These are phyloP conservation scores for Penicillium thymicola DNA, from an alignment of 2,329 filamentous ascomycete species.

Conservation along the genomic window DNA sequence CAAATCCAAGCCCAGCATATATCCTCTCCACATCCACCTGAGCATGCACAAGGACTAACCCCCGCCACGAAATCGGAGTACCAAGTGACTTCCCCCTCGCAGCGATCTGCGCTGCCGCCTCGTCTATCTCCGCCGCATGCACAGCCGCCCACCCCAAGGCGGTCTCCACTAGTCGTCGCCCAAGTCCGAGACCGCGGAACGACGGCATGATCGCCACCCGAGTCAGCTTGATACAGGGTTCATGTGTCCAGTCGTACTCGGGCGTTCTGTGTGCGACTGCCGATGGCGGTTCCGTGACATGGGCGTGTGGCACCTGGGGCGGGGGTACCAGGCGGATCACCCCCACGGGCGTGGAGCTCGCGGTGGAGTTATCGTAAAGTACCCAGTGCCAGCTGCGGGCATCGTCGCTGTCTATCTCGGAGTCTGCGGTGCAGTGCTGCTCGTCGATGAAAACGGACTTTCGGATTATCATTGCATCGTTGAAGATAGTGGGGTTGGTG, in stretches of 20 bases:
- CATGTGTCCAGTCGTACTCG: slow-evolving; percentile 52
- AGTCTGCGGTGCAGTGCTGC: slow-evolving; percentile 56
- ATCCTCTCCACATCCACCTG: slow-evolving; percentile 63
- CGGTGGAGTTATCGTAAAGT: slow-evolving; percentile 62
- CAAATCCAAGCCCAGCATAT: slow-evolving; percentile 73
- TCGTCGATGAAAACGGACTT: slow-evolving; percentile 57
- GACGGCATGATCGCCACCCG: slow-evolving; percentile 67
- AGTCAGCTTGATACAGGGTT: slow-evolving; percentile 80
- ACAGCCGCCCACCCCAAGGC: slow-evolving; percentile 65
- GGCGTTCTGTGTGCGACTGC: slow-evolving; percentile 14
- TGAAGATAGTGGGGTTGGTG: slow-evolving; percentile 53
- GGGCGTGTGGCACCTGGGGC: slow-evolving; percentile 63
- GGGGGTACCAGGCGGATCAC: slow-evolving; percentile 79
- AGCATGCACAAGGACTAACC: slow-evolving; percentile 75
- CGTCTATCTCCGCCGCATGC: slow-evolving; percentile 53
- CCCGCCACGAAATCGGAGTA: slow-evolving; percentile 57
- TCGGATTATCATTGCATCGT: slow-evolving; percentile 58
- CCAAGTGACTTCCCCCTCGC: slow-evolving; percentile 46
- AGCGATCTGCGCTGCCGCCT: slow-evolving; percentile 16
- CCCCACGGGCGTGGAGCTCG: slow-evolving; percentile 56
- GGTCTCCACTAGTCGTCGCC: slow-evolving; percentile 62
- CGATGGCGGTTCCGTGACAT: slow-evolving; percentile 29
- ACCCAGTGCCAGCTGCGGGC: slow-evolving; percentile 80
- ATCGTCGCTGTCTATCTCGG: slow-evolving; percentile 81
- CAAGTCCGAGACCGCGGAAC: slow-evolving; percentile 65